A percentile compares a stretch with the other conserved stretches of the same genome.
These are phyloP conservation scores for Paramecium pentaurelia DNA, from an alignment of 73 alveolate species.

Conservation along the genomic window DNA sequence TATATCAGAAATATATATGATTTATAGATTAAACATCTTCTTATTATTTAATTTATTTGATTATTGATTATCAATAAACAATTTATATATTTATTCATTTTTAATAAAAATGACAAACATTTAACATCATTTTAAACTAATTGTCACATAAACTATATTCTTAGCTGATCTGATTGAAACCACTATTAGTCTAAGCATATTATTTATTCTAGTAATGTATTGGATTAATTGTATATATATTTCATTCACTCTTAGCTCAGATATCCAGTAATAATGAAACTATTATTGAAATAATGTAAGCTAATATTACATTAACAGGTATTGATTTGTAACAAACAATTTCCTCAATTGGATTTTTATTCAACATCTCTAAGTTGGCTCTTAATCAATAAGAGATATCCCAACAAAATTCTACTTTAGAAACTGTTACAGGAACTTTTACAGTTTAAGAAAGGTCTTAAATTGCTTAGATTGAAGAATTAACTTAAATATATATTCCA, in stretches of 20 bases:
- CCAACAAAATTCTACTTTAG: background rate
- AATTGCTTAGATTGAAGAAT: background rate
- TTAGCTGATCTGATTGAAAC: background rate
- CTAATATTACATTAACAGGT: background rate
- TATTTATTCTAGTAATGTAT: background rate
- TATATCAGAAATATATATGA: too few relatives aligned
- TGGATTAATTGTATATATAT: background rate
- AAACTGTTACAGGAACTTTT: background rate
- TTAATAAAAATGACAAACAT: background rate
- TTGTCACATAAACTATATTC: background rate
- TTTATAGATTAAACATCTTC: background rate
- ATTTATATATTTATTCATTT: background rate
- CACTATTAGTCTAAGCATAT: background rate
- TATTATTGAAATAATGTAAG: background rate
- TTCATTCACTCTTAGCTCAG: background rate
- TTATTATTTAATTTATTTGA: too few relatives aligned
- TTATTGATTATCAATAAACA: too few relatives aligned
- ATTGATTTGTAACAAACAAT: background rate
- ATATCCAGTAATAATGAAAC: background rate
- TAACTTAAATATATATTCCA: background rate
- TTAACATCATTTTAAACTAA: slow-evolving; percentile 9
- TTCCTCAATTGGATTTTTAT: background rate
- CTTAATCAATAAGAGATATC: background rate
- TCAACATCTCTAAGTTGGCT: background rate
- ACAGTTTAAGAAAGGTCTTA: background rate